Evolutionary conservation across 148 eudicot species (phyloP).

Genomic region (Amaranthus palmeri): DNA sequence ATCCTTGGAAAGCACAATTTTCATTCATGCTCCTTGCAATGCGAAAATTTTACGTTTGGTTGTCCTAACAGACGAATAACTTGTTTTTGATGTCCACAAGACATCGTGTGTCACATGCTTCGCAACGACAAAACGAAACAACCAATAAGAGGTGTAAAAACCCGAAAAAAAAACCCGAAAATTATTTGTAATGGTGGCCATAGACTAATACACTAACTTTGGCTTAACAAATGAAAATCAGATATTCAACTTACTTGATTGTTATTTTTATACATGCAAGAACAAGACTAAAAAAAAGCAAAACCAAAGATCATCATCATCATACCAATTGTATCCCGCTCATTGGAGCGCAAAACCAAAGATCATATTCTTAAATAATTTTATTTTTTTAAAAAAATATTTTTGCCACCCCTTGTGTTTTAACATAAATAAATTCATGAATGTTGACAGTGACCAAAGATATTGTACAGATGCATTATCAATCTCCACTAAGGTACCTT

Average conservation of each 20-base stretch:
- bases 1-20: not conserved
- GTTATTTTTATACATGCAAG: not conserved
- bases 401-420: too few relatives aligned
- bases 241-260: not conserved
- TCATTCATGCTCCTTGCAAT: not conserved
- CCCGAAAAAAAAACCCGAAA: not conserved
- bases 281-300: not conserved
- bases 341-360: too few relatives aligned
- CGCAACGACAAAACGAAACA: too few relatives aligned
- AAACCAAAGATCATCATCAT: not conserved
- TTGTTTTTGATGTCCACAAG: too few relatives aligned
- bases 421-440: not conserved
- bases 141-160: not conserved
- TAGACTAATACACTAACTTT: not conserved
- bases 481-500: conserved; percentile 2
- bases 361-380: too few relatives aligned
- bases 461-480: not conserved
- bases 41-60: not conserved
- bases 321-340: too few relatives aligned
- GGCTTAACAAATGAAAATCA: not conserved
- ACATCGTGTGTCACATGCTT: too few relatives aligned
- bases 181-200: not conserved
- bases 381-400: too few relatives aligned
- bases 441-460: conserved; percentile 1
- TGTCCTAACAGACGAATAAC: not conserved